These are phyloP conservation scores for Kwoniella sp. DNA, from an alignment of 768 basidiomycete species.

Conservation along the genomic window DNA sequence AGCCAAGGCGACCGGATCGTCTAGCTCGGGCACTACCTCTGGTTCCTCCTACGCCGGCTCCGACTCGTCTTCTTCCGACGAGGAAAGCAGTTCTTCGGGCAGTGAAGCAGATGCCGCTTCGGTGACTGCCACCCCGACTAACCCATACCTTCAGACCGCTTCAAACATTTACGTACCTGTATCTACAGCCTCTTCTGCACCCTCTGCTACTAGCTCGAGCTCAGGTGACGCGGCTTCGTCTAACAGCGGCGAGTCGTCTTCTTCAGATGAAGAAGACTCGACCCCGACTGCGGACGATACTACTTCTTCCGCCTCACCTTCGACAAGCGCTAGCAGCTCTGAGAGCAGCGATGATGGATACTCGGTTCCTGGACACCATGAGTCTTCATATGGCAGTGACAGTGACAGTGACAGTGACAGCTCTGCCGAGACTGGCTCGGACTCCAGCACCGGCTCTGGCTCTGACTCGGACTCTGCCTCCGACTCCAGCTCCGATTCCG, in stretches of 20 bases:
- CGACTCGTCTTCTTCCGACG: slow-evolving; percentile 5
- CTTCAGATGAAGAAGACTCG: slow-evolving; percentile 13
- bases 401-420: slow-evolving; percentile 4
- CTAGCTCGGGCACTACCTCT: slow-evolving; percentile 9
- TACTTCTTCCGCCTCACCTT: slow-evolving; percentile 17
- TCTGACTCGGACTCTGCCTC: neutral
- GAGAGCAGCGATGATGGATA: slow-evolving; percentile 7
- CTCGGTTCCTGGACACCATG: slow-evolving; percentile 19
- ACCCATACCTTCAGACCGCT: slow-evolving; percentile 22
- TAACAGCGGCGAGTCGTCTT: slow-evolving; percentile 19
- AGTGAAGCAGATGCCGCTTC: slow-evolving; percentile 8
- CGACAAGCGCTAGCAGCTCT: slow-evolving; percentile 1
- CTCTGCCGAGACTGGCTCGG: slow-evolving; percentile 10
- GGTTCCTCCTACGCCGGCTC: slow-evolving; percentile 5
- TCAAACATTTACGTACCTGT: slow-evolving; percentile 21
- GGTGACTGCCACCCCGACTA: slow-evolving; percentile 10
- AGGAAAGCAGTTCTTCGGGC: neutral
- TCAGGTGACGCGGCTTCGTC: slow-evolving; percentile 4
- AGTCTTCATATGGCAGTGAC: slow-evolving; percentile 9
- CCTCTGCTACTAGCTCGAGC: neutral
- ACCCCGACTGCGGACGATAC: slow-evolving; percentile 9
- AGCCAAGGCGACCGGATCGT: slow-evolving; percentile 7
- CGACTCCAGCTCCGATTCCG: neutral
- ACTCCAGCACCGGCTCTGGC: slow-evolving; percentile 9
- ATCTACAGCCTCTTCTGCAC: slow-evolving; percentile 13